Percentiles rank a stretch among this genome's conserved stretches.
Evolutionary conservation across 2,329 filamentous ascomycete species (phyloP).

Genomic region (Mollisia scopiformis): DNA sequence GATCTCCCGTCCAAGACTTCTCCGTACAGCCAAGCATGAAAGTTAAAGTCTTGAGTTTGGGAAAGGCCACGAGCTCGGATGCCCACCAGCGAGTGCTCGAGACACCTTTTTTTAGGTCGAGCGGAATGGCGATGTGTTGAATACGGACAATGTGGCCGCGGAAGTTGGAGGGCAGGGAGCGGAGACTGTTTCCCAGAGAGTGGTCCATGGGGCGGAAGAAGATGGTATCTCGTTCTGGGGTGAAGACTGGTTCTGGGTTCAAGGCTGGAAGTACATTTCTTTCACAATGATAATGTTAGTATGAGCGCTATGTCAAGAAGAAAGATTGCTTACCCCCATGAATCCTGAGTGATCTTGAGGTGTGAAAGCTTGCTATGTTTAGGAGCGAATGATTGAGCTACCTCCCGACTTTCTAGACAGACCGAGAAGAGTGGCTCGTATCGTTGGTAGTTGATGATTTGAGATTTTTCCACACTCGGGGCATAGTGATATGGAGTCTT

Average conservation of each 20-base stretch:
- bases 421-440: neutral
- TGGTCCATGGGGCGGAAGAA: constrained; percentile 15
- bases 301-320: neutral
- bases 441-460: neutral
- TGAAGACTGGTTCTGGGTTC: neutral
- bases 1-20: constrained; percentile 5
- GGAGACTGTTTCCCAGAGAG: neutral
- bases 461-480: no score
- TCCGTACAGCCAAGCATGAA: constrained; percentile 15
- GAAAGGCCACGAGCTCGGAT: neutral
- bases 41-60: constrained; percentile 12
- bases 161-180: neutral
- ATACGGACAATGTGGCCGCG: neutral
- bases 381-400: neutral
- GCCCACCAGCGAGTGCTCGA: no score
- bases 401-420: constrained; percentile 13
- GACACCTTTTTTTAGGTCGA: neutral
- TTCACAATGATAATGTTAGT: neutral
- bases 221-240: constrained; percentile 12
- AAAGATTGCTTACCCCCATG: neutral
- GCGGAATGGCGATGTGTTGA: neutral
- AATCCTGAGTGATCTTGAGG: neutral
- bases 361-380: neutral
- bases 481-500: no score
- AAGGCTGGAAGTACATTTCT: neutral